Base-by-base conservation (phyloP, 139 green algal genomes). In the Asterochloris erici region DNA sequence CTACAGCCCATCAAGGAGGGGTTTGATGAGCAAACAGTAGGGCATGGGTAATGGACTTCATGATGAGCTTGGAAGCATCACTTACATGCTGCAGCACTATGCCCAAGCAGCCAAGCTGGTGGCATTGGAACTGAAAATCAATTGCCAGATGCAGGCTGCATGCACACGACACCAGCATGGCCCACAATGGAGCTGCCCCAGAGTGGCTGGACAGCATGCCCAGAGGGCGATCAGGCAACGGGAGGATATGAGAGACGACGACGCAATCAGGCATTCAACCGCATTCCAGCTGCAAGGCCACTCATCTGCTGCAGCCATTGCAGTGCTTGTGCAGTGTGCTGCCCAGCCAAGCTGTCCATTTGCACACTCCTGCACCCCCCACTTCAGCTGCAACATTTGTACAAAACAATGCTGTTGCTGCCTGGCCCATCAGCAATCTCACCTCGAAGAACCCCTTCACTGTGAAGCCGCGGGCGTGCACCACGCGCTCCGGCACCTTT, bases 401-500 rank as follows among this genome's bases (percentile, higher is more conserved):
- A 70, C 64, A 70, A 24, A 70, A 70, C 64, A 70, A 70, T 16
- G 16, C 19, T 71, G 21, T 24, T 24, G 66, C 66, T 21, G 21
- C 19, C 19, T 71, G 21, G 4, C 21, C 66, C 66, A 24, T 9
- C 38, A 24, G 66, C 66, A 13, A 9, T 4, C 66, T 26, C 21
- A 83, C 78, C 83, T 84, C 81, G 54, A 87, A 87, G 13, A 75
- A 81, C 23, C 84, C 84, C 84, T 87, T 87, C 24, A 81, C 84
- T 27, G 76, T 68, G 24, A 80, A 78, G 16, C 84, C 84, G 19
- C 84, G 75, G 1, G 84, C 84, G 28, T 87, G 84, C 14, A 87
- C 80, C n/a, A 85, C 80, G 13, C 89, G 84, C 83, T 92, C 89
- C 2, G 87, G 89, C 10, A 91, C 81, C 61, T 78, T 78, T 70